Percentiles rank a stretch among this genome's conserved stretches.
These are phyloP conservation scores for Aspergillus wentii DNA, from an alignment of 495 filamentous ascomycete species.

Conservation along the genomic window DNA sequence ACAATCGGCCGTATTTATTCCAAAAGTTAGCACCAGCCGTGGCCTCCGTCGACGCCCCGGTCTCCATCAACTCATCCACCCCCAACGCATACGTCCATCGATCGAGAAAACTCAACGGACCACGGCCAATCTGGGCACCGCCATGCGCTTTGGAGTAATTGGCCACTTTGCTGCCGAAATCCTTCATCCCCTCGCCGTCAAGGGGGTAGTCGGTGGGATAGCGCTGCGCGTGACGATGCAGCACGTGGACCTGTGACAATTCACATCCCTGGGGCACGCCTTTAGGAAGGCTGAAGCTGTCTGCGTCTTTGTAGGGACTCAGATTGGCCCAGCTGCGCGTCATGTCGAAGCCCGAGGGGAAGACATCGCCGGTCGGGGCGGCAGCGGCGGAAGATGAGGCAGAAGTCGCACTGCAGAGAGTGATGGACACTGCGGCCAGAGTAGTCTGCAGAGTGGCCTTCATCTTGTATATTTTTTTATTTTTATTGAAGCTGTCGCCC, in stretches of 20 bases:
- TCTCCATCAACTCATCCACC: slow-evolving; percentile 36
- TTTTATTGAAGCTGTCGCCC: too few relatives aligned
- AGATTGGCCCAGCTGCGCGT: slow-evolving; percentile 41
- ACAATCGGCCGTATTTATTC: slow-evolving; percentile 47
- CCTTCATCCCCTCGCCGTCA: slow-evolving; percentile 40
- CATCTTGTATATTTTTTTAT: too few relatives aligned
- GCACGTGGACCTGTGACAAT: slow-evolving; percentile 44
- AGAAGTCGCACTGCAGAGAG: background rate
- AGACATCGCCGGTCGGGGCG: slow-evolving; percentile 23
- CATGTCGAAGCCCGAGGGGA: slow-evolving; percentile 31
- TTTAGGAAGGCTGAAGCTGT: slow-evolving; percentile 35
- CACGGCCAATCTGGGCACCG: slow-evolving; percentile 27
- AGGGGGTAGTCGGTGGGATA: slow-evolving; percentile 35
- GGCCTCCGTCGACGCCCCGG: slow-evolving; percentile 47
- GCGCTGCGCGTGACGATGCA: slow-evolving; percentile 51
- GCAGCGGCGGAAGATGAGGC: slow-evolving; percentile 6
- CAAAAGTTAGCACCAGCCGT: slow-evolving; percentile 45
- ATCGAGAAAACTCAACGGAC: slow-evolving; percentile 46
- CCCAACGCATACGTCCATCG: slow-evolving; percentile 45
- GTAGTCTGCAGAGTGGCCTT: too few relatives aligned
- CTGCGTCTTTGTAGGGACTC: slow-evolving; percentile 40
- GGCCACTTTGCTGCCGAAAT: slow-evolving; percentile 39
- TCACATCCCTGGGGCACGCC: slow-evolving; percentile 49
- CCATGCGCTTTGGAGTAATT: slow-evolving; percentile 37
- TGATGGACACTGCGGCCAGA: too few relatives aligned